Evolutionary conservation across 2,329 filamentous ascomycete species (phyloP).

Genomic region (Colletotrichum sp.): DNA sequence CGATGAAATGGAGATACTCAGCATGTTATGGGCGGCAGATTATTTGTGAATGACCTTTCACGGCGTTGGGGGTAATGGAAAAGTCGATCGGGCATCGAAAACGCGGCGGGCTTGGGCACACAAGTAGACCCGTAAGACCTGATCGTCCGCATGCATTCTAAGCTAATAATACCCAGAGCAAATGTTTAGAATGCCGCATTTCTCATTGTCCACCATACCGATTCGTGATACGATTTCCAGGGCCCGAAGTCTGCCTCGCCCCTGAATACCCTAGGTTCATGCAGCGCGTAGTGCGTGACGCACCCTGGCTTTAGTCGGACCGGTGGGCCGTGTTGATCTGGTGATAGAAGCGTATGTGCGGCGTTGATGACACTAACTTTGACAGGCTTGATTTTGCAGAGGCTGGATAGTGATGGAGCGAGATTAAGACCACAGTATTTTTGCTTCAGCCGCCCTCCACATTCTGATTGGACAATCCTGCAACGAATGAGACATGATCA

Average conservation of each 20-base stretch:
- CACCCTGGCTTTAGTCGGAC: not conserved
- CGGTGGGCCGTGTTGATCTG: not conserved
- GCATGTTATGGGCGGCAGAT: not conserved
- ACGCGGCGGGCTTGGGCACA: constrained; percentile 8
- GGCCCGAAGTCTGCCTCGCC: not conserved
- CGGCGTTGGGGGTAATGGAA: constrained; percentile 16
- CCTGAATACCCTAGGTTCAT: not conserved
- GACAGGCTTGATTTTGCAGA: not conserved
- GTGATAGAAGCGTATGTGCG: not conserved
- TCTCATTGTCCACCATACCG: not conserved
- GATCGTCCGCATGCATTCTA: constrained; percentile 1
- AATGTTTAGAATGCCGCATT: constrained; percentile 1
- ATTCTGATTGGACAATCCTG: not conserved
- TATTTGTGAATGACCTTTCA: not conserved
- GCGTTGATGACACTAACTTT: not conserved
- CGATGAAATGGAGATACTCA: not conserved
- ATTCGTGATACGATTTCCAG: not conserved
- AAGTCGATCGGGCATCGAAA: not conserved
- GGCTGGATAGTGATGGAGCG: not conserved
- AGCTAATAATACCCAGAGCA: constrained; percentile 16
- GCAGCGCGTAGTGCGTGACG: not conserved
- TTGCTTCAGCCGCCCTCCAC: not conserved
- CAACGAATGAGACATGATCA: not conserved
- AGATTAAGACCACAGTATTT: not conserved
- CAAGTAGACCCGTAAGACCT: constrained; percentile 15